Evolutionary conservation across 495 filamentous ascomycete species (phyloP), one percentile per base, ranked within the genome.

Genomic region (Letharia columbiana): DNA sequence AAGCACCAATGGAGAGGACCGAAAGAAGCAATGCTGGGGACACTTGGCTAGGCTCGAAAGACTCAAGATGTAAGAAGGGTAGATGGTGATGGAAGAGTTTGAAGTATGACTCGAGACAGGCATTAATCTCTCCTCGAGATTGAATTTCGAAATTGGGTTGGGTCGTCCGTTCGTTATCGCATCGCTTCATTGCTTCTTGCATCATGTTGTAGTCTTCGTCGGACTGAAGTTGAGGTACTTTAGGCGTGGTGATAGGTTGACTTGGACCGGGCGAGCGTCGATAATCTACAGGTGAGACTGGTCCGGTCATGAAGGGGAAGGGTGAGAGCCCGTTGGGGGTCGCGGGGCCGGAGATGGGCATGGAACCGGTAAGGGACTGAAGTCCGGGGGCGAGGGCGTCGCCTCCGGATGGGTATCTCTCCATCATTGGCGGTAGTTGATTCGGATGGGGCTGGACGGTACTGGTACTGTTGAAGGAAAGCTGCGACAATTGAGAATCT

Each of bases 81-180:
- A 98, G 80, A 73, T 98, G 94, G 68, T 94, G 95, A 74, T 98
- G 94, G 77, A 98, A 98, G 72, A 96, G 80, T 71, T 90, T 91
- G 77, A 97, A 98, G 82, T 98, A 98, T 4, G 92, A 96, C 28
- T 92, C 87, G 47, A 98, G 81, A 73, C 93, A 96, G 70, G 90
- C 83, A 77, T 98, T 98, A 71, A 98, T 75, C 23, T 88, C 87
- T 33, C 81, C 77, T 58, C 89, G 82, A 71, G 80, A 85, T 13
- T 94, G 95, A 33, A 96, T 83, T 70, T 91, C 89, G 82, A 98
- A 97, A 67, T 86, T 90, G 50, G 91, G 90, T 18, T 91, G 86
- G 61, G 96, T 85, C n/a, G 89, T 86, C 63, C 86, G 85, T 69
- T 96, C 90, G 71, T 75, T 85, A 72, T 98, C 93, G 60, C 82